Evolutionary conservation across 2,329 filamentous ascomycete genomes (phyloP), one percentile per base, ranked within the genome.

Genomic region (Cladophialophora bantiana): DNA sequence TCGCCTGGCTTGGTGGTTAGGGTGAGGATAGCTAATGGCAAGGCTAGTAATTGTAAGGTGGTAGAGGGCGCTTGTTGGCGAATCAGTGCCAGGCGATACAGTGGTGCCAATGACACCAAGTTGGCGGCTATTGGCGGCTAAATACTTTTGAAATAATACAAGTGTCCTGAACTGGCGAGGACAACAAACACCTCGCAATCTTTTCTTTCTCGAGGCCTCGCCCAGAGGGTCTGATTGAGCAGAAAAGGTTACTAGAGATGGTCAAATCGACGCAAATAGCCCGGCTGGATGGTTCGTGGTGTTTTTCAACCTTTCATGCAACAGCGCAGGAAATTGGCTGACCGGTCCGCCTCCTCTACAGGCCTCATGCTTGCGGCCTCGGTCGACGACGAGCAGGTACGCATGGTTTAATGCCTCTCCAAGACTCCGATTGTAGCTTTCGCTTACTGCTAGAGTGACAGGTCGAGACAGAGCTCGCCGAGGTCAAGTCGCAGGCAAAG

Each of bases 301-400:
- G 26, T 4, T 26, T 26, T 31, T 3, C 3, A 1, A 10, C 18
- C 45, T 20, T 50, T 26, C 5, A 12, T 50, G 26, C 20, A 20
- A 13, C 4, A 12, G 45, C 12, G 45, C 18, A 18, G 31, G 12
- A 54, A 50, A 54, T 31, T 35, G 34, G 50, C 65, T 66, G 54
- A 65, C 62, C 6, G 63, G 45, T 26, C 18, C 45, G 45, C 45
- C 6, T 34, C 61, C 57, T 69, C 66, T 71, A 59, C 75, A 97
- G 94, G 94, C 85, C 88, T 98, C 72, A 94, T 96, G 85, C 88
- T 99, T 73, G 94, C 93, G 77, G 94, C 94, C 67, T 97, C 94
- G 1, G 92, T 97, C 74, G 95, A 98, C 80, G 93, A 97, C 78
- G 91, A 93, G 76, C 88, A 91, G 82, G 89, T 90, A 76, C 67